Conservation (phyloP, 2,329 filamentous ascomycete genomes). For the Colletotrichum camelliae region DNA sequence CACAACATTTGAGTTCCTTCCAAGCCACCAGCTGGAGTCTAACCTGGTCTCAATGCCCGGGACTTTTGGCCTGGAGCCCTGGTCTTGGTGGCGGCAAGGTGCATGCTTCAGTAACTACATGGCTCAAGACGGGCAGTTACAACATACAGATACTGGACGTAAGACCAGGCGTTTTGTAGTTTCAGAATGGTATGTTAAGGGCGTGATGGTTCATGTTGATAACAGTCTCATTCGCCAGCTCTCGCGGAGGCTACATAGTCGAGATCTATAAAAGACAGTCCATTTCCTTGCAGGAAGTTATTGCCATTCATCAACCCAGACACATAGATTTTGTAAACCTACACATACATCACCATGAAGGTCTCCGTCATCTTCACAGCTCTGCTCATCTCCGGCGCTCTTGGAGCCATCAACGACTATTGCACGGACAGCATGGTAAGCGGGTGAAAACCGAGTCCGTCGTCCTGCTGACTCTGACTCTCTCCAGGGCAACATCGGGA, state of each 20-base stretch:
- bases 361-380: not conserved
- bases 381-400: not conserved
- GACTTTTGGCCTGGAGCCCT: not conserved
- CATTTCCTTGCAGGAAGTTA: not conserved
- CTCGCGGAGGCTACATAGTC: not conserved
- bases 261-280: not conserved
- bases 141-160: not conserved
- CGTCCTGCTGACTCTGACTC: not conserved
- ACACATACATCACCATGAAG: not conserved
- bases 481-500: constrained; percentile 4
- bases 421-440: constrained; percentile 12
- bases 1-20: not conserved
- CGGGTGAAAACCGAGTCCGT: not conserved
- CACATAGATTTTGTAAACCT: not conserved
- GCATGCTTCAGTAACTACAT: not conserved
- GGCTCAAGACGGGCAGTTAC: not conserved
- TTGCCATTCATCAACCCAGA: not conserved
- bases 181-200: not conserved
- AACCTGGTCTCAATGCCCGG: not conserved
- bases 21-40: not conserved
- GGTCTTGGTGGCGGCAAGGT: not conserved
- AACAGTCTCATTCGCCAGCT: fast-evolving
- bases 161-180: fast-evolving
- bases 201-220: no score
- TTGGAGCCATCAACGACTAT: constrained; percentile 8